Percentiles rank a stretch among this genome's conserved stretches.
phyloP scores from a whole-genome alignment of 148 eudicot species.

The Camellia japonica region DNA sequence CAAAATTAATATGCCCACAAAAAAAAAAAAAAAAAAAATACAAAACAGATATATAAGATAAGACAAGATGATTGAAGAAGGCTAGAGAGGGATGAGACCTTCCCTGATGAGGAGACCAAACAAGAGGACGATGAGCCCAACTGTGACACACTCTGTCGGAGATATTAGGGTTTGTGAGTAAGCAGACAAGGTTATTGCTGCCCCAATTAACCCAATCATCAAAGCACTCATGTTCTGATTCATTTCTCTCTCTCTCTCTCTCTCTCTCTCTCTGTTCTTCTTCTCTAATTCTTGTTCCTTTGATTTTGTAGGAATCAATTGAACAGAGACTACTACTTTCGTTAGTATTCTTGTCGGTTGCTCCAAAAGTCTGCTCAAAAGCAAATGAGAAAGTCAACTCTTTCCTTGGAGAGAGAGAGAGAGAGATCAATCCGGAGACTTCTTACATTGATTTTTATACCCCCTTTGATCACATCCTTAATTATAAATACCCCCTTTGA shows the following conservation, averaged over 20 bases:
- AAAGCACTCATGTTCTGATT: slow-evolving; percentile 46
- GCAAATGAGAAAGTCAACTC: background rate
- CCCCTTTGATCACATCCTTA: too few species aligned
- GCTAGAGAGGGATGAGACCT: slow-evolving; percentile 38
- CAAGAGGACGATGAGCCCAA: slow-evolving; percentile 26
- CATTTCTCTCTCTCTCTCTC: slow-evolving; percentile 23
- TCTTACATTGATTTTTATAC: too few species aligned
- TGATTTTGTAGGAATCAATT: background rate
- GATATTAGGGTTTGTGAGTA: slow-evolving; percentile 58
- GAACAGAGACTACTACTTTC: background rate
- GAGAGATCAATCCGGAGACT: too few species aligned
- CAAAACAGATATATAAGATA: too few species aligned
- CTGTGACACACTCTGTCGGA: slow-evolving; percentile 37
- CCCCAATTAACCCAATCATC: slow-evolving; percentile 58
- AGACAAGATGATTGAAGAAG: too few species aligned
- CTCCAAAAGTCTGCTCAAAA: background rate
- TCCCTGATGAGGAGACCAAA: slow-evolving; percentile 39
- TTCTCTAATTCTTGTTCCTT: background rate
- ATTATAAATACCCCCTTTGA: too few species aligned
- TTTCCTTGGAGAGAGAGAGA: too few species aligned
- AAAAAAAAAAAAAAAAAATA: too few species aligned
- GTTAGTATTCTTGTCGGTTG: background rate
- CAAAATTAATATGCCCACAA: too few species aligned
- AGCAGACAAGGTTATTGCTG: slow-evolving; percentile 59
- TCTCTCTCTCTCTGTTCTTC: background rate